Conservation (phyloP, 2,329 filamentous ascomycete species). For the Magnaporthales sp. region DNA sequence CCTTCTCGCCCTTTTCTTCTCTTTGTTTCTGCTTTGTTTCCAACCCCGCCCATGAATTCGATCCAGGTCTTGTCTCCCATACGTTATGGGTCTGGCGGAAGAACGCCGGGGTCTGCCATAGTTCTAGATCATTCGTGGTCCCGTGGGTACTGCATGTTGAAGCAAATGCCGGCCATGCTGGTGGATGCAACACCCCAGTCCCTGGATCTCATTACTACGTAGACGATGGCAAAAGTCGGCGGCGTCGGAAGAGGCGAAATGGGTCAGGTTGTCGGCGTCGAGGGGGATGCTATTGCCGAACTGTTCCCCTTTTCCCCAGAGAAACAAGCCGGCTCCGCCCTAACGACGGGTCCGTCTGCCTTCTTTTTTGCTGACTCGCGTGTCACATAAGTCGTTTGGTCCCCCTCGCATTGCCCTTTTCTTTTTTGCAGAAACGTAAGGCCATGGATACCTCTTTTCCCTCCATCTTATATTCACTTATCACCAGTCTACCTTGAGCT, state of each 20-base stretch:
- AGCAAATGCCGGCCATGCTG: neutral
- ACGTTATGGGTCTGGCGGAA: neutral
- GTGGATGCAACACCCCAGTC: neutral
- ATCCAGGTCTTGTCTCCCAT: neutral
- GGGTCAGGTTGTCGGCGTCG: neutral
- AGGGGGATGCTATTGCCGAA: neutral
- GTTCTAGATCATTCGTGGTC: neutral
- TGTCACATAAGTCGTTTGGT: neutral
- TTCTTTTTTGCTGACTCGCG: slow-evolving; percentile 2
- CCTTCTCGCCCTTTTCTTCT: neutral
- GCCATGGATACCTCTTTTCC: neutral
- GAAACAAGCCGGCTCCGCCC: slow-evolving; percentile 1
- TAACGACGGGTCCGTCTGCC: neutral
- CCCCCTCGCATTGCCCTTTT: neutral
- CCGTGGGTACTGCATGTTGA: neutral
- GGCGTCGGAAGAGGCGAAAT: neutral
- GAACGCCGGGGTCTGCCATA: neutral
- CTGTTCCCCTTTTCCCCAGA: neutral
- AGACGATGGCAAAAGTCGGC: neutral
- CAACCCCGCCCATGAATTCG: neutral
- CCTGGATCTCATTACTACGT: neutral
- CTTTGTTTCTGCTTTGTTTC: neutral
- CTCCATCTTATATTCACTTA: neutral
- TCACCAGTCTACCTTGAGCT: neutral
- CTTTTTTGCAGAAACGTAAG: neutral